Base-by-base conservation (phyloP, 2,329 filamentous ascomycete genomes). In the Ascochyta rabiei region DNA sequence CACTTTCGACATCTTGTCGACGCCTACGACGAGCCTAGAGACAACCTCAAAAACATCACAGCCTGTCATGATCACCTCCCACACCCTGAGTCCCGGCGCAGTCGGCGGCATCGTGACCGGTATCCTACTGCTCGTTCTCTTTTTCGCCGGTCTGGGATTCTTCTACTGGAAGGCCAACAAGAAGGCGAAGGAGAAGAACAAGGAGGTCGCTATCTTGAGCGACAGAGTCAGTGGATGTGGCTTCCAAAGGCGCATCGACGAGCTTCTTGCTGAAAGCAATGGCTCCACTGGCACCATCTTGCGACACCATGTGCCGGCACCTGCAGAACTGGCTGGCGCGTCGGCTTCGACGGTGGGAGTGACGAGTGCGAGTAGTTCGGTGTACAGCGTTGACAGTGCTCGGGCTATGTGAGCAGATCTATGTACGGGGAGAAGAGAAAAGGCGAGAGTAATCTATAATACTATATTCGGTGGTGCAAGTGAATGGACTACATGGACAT, bases 221-320 rank as follows among this genome's bases (percentile, higher is more conserved):
- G 57, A 60, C 15, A 48, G 47, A 1, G 40, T 49, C 1, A 55
- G 57, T 9, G 56, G 52, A 0, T 40, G 52, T 1, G 56, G 62
- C 1, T 40, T 59, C 2, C 42, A 48, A 15, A 33, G 28, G 8
- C 41, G 60, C 4, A 63, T 65, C 24, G 46, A 53, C 0, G 39
- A 52, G 15, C 24, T 63, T 10, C 42, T 50, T 1, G 42, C 35
- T 6, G 46, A 37, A 5, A 33, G 35, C 16, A 41, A 49, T 6
- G 31, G 13, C 8, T 41, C 31, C 0, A 33, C 33, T 10, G 50
- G 39, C 0, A 44, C 39, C 0, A 37, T 48, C 2, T 16, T 44
- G 10, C 33, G 38, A 6, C 28, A 24, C 7, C 12, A 34, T 6
- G 19, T n/a, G 37, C 30, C 38, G 3, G 6, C 18, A 2, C 21